phyloP scores from a whole-genome alignment of 345 rosid genomes.

The Mercurialis annua region DNA sequence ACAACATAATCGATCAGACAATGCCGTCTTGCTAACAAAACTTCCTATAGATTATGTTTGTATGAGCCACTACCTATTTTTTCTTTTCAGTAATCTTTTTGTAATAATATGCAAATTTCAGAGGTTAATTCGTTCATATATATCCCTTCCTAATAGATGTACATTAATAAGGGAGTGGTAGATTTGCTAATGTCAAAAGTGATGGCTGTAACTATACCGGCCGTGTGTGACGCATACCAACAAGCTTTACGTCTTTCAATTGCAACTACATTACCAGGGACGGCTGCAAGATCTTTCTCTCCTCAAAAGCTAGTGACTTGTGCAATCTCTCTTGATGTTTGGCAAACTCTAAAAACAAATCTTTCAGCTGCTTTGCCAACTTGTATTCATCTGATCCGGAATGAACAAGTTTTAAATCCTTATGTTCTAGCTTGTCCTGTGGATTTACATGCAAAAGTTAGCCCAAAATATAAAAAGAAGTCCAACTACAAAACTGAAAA shows the following conservation, averaged over 20 bases:
- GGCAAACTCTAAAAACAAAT: conserved; percentile 32
- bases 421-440: conserved; percentile 17
- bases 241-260: neutral
- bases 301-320: conserved; percentile 25
- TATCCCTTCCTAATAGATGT: no score
- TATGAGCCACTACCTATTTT: neutral
- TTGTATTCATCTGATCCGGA: conserved; percentile 32
- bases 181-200: neutral
- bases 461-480: neutral
- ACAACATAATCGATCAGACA: neutral
- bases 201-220: no score
- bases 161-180: neutral
- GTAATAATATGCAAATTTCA: neutral
- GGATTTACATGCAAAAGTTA: neutral
- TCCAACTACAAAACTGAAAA: no score
- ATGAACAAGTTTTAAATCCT: conserved; percentile 31
- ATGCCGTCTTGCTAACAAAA: neutral
- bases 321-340: conserved; percentile 30
- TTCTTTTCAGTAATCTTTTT: neutral
- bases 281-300: conserved; percentile 18
- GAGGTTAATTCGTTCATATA: no score
- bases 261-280: neutral
- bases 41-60: neutral
- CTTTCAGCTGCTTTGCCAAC: conserved; percentile 31
- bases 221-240: neutral